Evolutionary conservation across 352 stramenopile species (phyloP).

Genomic region (Plasmopara viticola): DNA sequence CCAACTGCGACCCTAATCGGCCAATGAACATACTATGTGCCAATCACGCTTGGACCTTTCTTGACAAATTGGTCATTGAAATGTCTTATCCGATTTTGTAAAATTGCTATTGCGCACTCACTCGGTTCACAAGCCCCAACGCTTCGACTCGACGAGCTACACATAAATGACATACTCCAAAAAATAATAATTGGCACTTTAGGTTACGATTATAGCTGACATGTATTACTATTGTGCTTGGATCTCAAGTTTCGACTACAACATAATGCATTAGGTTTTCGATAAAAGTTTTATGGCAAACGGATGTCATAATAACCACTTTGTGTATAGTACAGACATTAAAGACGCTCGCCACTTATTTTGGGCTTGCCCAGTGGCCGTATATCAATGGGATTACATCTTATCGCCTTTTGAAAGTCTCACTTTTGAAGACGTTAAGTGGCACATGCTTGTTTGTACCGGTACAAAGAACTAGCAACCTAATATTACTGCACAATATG

Average conservation of each 20-base stretch:
- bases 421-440: not conserved
- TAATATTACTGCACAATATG: not conserved
- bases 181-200: not conserved
- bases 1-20: not conserved
- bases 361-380: constrained; percentile 6
- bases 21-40: not conserved
- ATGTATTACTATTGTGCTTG: not conserved
- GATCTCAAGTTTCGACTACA: not conserved
- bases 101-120: constrained; percentile 1
- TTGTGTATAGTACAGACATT: not conserved
- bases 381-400: constrained; percentile 2
- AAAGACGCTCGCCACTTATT: constrained; percentile 8
- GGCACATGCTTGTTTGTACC: not conserved
- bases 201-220: not conserved
- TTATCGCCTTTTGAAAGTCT: constrained; percentile 1
- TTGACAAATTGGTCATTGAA: not conserved
- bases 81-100: constrained; percentile 7
- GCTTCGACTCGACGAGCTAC: not conserved
- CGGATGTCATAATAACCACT: not conserved
- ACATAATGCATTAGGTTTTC: not conserved
- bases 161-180: not conserved
- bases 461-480: not conserved
- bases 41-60: constrained; percentile 3
- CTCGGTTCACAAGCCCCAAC: not conserved
- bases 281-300: not conserved